Percentiles rank a stretch among this genome's conserved stretches.
phyloP scores from a whole-genome alignment of 176 grass and related monocot species.

The Urochloa ruziziensis region DNA sequence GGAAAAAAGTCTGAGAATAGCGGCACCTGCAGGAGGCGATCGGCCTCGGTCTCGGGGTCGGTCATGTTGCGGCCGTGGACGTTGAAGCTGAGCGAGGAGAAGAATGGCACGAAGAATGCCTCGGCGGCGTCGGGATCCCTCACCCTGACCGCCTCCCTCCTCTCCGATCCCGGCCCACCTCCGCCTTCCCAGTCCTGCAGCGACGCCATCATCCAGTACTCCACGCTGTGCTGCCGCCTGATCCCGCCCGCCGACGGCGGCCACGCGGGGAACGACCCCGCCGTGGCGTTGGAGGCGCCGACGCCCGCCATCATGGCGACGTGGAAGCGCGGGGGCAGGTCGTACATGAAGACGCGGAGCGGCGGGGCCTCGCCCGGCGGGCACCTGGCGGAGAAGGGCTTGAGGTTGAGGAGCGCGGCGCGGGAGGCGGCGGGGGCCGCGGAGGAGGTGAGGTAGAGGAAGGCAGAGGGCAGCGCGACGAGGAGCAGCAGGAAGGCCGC shows the following conservation, averaged over 20 bases:
- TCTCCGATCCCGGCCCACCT: background rate
- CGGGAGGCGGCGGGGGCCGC: slow-evolving; percentile 36
- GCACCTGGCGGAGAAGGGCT: slow-evolving; percentile 42
- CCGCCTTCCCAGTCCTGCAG: slow-evolving; percentile 30
- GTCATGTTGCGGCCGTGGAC: slow-evolving; percentile 95
- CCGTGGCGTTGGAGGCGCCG: background rate
- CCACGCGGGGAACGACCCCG: slow-evolving; percentile 57
- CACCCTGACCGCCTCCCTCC: slow-evolving; percentile 74
- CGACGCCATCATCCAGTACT: slow-evolving; percentile 98
- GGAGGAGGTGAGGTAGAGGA: slow-evolving; percentile 65
- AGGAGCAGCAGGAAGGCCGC: slow-evolving; percentile 51
- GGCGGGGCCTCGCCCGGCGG: slow-evolving; percentile 29
- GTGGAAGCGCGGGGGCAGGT: slow-evolving; percentile 80
- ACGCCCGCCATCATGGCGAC: slow-evolving; percentile 59
- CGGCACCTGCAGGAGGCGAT: slow-evolving; percentile 79
- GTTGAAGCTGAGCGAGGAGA: slow-evolving; percentile 98
- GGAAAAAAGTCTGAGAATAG: background rate
- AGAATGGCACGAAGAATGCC: slow-evolving; percentile 97
- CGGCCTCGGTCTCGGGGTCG: slow-evolving; percentile 83
- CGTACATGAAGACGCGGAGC: slow-evolving; percentile 83
- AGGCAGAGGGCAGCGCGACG: slow-evolving; percentile 46
- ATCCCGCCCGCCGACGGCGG: slow-evolving; percentile 62
- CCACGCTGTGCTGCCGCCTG: slow-evolving; percentile 88
- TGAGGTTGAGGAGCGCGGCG: slow-evolving; percentile 41
- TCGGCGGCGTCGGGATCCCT: slow-evolving; percentile 70